A percentile compares a stretch with the other conserved stretches of the same genome.
Conservation (phyloP, 2,329 filamentous ascomycete species). For the Botryosphaeria dothidea region DNA sequence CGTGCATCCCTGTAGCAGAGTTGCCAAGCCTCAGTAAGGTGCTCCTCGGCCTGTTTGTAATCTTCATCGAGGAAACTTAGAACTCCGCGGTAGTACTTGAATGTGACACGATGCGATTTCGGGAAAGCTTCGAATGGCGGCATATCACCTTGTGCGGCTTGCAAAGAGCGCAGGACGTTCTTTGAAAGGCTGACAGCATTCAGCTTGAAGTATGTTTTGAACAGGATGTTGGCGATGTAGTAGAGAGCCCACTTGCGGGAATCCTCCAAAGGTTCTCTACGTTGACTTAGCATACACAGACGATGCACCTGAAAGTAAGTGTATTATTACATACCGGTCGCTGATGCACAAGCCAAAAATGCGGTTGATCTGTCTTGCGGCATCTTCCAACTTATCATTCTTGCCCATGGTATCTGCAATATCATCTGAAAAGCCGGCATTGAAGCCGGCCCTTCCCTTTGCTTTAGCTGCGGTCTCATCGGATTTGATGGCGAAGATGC, state of each 20-base stretch:
- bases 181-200: conserved; percentile 88
- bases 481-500: conserved; percentile 86
- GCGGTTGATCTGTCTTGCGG: conserved; percentile 83
- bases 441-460: conserved; percentile 48
- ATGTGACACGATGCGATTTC: conserved; percentile 88
- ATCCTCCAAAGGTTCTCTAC: conserved; percentile 70
- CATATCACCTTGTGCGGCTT: conserved; percentile 77
- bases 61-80: conserved; percentile 94
- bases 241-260: conserved; percentile 99
- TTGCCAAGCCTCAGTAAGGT: conserved; percentile 78
- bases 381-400: conserved; percentile 85
- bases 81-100: conserved; percentile 94
- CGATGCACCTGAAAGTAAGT: conserved; percentile 46
- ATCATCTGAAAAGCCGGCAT: conserved; percentile 71
- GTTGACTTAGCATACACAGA: background rate
- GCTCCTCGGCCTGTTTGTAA: conserved; percentile 76
- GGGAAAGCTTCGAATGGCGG: conserved; percentile 79
- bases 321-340: conserved; percentile 66
- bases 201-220: conserved; percentile 98
- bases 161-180: conserved; percentile 82
- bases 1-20: conserved; percentile 72
- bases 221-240: conserved; percentile 88
- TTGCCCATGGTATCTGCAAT: conserved; percentile 66
- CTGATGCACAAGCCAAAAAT: conserved; percentile 89
- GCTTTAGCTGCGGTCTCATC: conserved; percentile 67